Base-by-base conservation (phyloP, 2,329 filamentous ascomycete species). In the Penicillium sp. region DNA sequence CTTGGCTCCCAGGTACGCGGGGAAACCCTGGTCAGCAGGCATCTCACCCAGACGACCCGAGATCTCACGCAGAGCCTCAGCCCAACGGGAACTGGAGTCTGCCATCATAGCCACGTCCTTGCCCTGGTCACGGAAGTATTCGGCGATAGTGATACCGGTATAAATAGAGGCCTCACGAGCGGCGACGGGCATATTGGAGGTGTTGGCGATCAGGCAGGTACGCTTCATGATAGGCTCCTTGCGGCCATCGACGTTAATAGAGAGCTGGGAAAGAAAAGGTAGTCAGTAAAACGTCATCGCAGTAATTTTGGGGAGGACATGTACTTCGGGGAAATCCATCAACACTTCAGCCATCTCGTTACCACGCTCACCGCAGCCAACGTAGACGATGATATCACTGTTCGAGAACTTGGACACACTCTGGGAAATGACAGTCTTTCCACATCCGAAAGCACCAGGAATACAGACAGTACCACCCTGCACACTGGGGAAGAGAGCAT, bases 161-260 rank as follows among this genome's bases (percentile, higher is more conserved):
- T 99, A 99, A 74, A 99, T 99, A 64, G 94, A 99, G 57, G 94
- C 94, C 78, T 99, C 94, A 80, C 94, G 91, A 60, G 94, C 94
- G 63, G 94, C 94, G 71, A 99, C 94, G 61, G 94, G 94, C 94
- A 99, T 99, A 83, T 99, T 99, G 69, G 94, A 99, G 43, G 94
- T 99, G 80, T 99, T 99, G 76, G 94, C 94, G 73, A 99, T 97
- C 60, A 99, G 84, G 23, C 92, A 95, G 16, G 94, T 99, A 76
- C 94, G 93, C 86, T 99, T 99, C 94, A 99, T 99, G 82, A 99
- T 99, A 67, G 93, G 92, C 76, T 99, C 94, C 79, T 93, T 89
- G 73, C 93, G 91, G 69, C 94, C 94, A 43, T 96, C 89, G 67
- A 97, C 87, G 19, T 95, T 89, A 72, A 99, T 99, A 47, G 90